Evolutionary conservation across 2,329 filamentous ascomycete species (phyloP), one percentile per base, ranked within the genome.

Genomic region (Capronia epimyces): DNA sequence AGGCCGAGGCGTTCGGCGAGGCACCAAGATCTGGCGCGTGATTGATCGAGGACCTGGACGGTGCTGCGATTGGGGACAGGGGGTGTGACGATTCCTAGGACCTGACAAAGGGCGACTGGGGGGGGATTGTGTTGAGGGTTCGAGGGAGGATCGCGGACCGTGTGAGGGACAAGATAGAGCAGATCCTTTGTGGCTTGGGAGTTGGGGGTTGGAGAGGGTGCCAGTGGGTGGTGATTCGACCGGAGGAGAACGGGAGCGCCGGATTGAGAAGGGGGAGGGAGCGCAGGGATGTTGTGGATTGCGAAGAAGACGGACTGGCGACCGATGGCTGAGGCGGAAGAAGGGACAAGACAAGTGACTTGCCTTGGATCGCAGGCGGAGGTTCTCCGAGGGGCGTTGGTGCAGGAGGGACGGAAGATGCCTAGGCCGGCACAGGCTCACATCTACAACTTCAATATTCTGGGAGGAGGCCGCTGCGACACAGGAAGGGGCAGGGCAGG

Each of bases 141-240:
- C 31, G 31, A 45, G 50, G 31, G 31, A 43, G 40, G 22, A 31
- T 41, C 21, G 25, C n/a, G n/a, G n/a, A n/a, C n/a, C n/a, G n/a
- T n/a, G 21, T 13, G 29, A 20, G 8, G 21, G 15, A 43, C 39
- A 42, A 42, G 39, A 42, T 25, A n/a, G 22, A 25, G 12, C 24
- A 10, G 16, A 25, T 18, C 6, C 12, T 9, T 5, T 45, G 43
- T 25, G 43, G 43, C 18, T 46, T 37, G 18, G 18, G 18, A 34
- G 15, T 15, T 42, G 32, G 45, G 45, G 36, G 45, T 31, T 22
- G 36, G 37, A 25, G 34, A 22, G 15, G n/a, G 41, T 15, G 32
- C 24, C 15, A 12, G 25, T 32, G 13, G 32, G 41, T 25, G 6
- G 25, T 32, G 13, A 25, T 29, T 43, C 24, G 41, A 25, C 41